Base-by-base conservation (phyloP, 495 filamentous ascomycete species). In the Echria macrotheca region DNA sequence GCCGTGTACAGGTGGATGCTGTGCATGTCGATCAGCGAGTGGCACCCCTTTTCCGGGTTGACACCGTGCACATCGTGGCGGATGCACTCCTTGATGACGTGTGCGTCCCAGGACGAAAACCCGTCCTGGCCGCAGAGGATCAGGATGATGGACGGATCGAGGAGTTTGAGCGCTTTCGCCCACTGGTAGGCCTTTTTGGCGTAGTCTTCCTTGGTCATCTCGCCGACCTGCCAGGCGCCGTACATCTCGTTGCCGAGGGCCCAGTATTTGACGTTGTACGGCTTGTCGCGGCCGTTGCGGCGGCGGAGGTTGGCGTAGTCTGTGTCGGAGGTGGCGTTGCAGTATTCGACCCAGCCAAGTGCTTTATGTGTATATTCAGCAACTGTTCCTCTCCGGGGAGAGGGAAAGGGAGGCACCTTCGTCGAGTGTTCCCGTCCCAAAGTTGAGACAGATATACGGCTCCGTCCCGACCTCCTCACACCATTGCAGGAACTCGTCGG, bases 401-500 rank as follows among this genome's bases (percentile, higher is more conserved):
- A 19, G 21, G 29, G 24, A 32, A 5, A 8, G 19, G n/a, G 21
- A 25, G 1, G 1, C 12, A 35, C 44, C 81, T 72, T 88, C 84
- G 60, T 87, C 82, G 5, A 90, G 70, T 14, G 84, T 89, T 47
- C 80, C 82, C 38, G 85, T 89, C 26, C 66, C 86, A 59, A 91
- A 79, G 69, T 91, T 91, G 49, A 91, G 68, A 53, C 76, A 80
- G 23, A 91, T 68, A 55, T 87, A 89, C 3, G 86, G 86, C 67
- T 89, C 80, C 0, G 83, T 81, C 41, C 69, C 59, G 1, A 89
- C 72, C 3, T 75, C 68, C 52, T 81, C 75, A 33, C 85, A 85
- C 86, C 86, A 91, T 39, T 80, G 75, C 74, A 91, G 74, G 66
- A 91, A 91, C 68, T 89, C 86, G 64, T 91, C 86, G 4, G 85